phyloP scores from a whole-genome alignment of 345 rosid genomes.

The Nephelium lappaceum region DNA sequence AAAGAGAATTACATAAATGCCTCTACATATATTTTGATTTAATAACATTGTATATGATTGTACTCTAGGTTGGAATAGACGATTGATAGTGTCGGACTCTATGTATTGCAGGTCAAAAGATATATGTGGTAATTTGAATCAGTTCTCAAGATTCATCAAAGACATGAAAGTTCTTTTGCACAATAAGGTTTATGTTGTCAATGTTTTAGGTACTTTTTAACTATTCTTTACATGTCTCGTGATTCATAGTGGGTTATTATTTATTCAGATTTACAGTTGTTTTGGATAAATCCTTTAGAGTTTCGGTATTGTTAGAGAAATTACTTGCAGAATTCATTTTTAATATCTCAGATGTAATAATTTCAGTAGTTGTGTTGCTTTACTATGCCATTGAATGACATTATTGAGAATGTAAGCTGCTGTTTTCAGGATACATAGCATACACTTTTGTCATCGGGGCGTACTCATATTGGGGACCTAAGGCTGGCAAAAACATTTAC shows the following conservation, averaged over 20 bases:
- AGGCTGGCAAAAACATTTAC: constrained; percentile 86
- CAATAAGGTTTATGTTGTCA: constrained; percentile 70
- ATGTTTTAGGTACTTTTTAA: constrained; percentile 65
- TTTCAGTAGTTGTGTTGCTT: background rate
- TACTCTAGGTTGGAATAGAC: background rate
- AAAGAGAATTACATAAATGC: background rate
- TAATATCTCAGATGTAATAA: background rate
- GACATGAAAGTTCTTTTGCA: constrained; percentile 67
- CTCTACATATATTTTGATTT: background rate
- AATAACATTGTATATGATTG: background rate
- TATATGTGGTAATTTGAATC: constrained; percentile 30
- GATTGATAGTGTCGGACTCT: background rate
- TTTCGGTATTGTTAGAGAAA: background rate
- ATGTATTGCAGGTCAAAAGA: constrained; percentile 37
- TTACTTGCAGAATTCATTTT: background rate
- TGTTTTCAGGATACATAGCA: constrained; percentile 69
- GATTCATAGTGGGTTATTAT: background rate
- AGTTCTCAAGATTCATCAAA: constrained; percentile 55
- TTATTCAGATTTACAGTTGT: background rate
- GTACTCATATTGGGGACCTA: constrained; percentile 97
- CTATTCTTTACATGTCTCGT: background rate
- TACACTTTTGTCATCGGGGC: constrained; percentile 96
- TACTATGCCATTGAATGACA: background rate
- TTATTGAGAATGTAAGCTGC: constrained; percentile 10
- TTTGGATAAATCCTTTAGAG: background rate